phyloP scores from a whole-genome alignment of 2,329 filamentous ascomycete genomes.

The Sporothrix pallida region DNA sequence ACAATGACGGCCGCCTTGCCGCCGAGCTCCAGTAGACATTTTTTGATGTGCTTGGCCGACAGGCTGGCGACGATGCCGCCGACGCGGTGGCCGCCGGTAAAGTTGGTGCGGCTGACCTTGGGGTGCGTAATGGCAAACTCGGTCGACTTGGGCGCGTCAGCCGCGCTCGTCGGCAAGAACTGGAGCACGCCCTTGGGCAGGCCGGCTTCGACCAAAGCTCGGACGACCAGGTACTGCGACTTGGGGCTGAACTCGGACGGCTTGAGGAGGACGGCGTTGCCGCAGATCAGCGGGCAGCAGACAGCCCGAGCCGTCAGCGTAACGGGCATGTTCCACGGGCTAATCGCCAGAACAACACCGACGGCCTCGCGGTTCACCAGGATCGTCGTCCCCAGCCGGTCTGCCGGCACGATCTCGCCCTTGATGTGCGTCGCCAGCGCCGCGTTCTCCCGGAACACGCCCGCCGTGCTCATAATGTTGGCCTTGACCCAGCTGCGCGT shows the following conservation, averaged over 20 bases:
- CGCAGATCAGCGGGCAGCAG: conserved; percentile 57
- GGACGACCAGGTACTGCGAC: conserved; percentile 61
- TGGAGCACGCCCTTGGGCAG: conserved; percentile 70
- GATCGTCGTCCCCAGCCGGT: conserved; percentile 58
- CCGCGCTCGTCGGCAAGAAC: conserved; percentile 61
- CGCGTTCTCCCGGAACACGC: conserved; percentile 50
- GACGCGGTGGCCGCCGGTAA: conserved; percentile 70
- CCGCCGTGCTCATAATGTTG: conserved; percentile 47
- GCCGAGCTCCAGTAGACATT: conserved; percentile 70
- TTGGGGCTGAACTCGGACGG: conserved; percentile 65
- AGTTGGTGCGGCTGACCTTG: conserved; percentile 70
- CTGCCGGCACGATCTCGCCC: conserved; percentile 47
- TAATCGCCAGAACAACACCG: conserved; percentile 71
- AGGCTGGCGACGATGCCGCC: conserved; percentile 67
- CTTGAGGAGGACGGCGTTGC: conserved; percentile 68
- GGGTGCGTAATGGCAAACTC: conserved; percentile 66
- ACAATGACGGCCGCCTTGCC: conserved; percentile 72
- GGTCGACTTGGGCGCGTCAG: conserved; percentile 57
- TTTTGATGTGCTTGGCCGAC: conserved; percentile 70
- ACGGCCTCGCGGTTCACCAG: conserved; percentile 70
- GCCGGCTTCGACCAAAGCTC: conserved; percentile 66
- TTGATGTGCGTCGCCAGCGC: conserved; percentile 48
- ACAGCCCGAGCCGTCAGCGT: conserved; percentile 48
- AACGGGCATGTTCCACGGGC: conserved; percentile 63
- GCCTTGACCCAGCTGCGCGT: conserved; percentile 44